A percentile compares a stretch with the other conserved stretches of the same genome.
Evolutionary conservation across 208 protist species (phyloP).

Genomic region (Acanthamoeba healyi): DNA sequence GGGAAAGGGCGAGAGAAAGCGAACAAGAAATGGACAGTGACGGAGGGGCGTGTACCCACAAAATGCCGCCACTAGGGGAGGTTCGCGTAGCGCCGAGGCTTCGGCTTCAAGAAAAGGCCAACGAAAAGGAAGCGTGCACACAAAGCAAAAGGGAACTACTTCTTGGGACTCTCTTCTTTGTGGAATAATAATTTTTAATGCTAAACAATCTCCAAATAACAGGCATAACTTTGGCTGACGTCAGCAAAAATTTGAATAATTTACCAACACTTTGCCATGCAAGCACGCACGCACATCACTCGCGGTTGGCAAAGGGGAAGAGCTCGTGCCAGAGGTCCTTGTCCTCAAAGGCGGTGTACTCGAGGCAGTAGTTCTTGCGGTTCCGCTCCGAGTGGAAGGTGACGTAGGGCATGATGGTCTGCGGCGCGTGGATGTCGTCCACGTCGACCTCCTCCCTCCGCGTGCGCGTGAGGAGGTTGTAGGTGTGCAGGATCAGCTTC

Average conservation of each 20-base stretch:
- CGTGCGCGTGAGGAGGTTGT: background rate
- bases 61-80: background rate
- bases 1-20: background rate
- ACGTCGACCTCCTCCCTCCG: slow-evolving; percentile 22
- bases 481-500: slow-evolving; percentile 44
- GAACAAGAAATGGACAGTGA: too few relatives aligned
- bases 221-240: background rate
- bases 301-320: slow-evolving; percentile 13
- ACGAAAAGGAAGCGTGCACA: too few relatives aligned
- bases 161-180: too few relatives aligned
- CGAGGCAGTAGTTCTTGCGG: slow-evolving; percentile 56
- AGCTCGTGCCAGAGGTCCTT: slow-evolving; percentile 36
- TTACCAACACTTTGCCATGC: background rate
- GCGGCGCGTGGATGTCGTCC: slow-evolving; percentile 33
- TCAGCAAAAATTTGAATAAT: background rate
- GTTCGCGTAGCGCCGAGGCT: too few relatives aligned
- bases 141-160: too few relatives aligned
- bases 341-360: slow-evolving; percentile 40
- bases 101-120: background rate
- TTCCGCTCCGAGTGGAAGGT: slow-evolving; percentile 55
- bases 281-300: background rate
- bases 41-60: background rate
- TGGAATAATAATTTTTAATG: too few relatives aligned
- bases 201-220: too few relatives aligned
- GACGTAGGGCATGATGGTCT: slow-evolving; percentile 61